Base-by-base conservation (phyloP, 2,329 filamentous ascomycete genomes). In the Ophiostoma sp. region DNA sequence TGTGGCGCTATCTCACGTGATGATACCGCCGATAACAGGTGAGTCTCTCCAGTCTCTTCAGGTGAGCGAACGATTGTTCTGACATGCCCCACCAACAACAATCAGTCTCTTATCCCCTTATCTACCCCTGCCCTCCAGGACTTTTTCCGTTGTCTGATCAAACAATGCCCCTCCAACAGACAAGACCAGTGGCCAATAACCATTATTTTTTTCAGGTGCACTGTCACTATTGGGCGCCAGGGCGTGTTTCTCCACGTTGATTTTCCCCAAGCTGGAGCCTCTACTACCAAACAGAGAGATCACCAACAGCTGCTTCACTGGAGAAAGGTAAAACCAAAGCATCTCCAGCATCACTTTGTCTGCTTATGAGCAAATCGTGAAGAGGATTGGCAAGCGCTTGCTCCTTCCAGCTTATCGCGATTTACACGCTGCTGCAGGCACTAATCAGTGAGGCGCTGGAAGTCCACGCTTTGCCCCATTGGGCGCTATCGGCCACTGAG, bases 401-500 rank as follows among this genome's bases (percentile, higher is more conserved):
- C 55, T 33, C 55, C 55, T 36, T 59, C 28, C 22, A 25, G 39
- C 66, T 69, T 52, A 69, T 72, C 70, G 64, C 36, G 61, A 52
- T 69, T 66, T 39, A 70, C 69, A 33, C 69, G 55, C 69, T 25
- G 36, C 25, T 50, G 39, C 33, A 59, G 55, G 55, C 52, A 55
- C 70, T 66, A n/a, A 72, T 3, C 31, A 17, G 11, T 25, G 55
- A 59, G 69, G 33, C 69, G 52, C 22, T 50, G 33, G 48, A 0
- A 28, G 7, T 31, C 25, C 19, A 48, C 48, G 33, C 39, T 42
- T 69, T 39, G 17, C 39, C 69, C 7, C 28, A 48, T 69, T 64
- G 48, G 33, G 64, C 33, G 25, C 36, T 61, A 36, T 36, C 59
- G 55, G 63, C 48, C 63, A 71, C 74, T 75, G 75, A 75, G 75